Evolutionary conservation across 768 basidiomycete species (phyloP).

Genomic region (Mycena galericulata): DNA sequence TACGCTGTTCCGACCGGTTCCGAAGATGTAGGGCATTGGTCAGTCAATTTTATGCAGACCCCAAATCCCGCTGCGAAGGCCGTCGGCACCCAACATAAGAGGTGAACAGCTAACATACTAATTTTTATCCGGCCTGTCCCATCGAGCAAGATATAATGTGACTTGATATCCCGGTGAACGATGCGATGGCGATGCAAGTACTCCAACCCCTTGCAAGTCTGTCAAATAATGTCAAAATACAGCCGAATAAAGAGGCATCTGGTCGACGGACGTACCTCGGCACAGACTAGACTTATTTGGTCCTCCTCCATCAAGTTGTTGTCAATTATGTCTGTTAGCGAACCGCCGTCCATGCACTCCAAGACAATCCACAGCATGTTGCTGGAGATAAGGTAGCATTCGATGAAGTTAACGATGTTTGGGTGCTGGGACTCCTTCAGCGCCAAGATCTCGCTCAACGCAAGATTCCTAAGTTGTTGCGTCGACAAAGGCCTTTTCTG

Average conservation of each 20-base stretch:
- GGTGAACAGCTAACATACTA: slow-evolving; percentile 74
- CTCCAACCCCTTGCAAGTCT: slow-evolving; percentile 96
- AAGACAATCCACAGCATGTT: slow-evolving; percentile 97
- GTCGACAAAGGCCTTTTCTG: no score
- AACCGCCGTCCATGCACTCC: slow-evolving; percentile 99
- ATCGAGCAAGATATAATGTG: slow-evolving; percentile 94
- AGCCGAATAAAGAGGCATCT: no score
- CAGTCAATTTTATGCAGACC: slow-evolving; percentile 95
- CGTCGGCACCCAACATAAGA: background rate
- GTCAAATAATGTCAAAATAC: slow-evolving; percentile 22
- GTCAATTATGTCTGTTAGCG: slow-evolving; percentile 97
- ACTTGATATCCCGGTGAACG: slow-evolving; percentile 98
- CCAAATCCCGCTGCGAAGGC: slow-evolving; percentile 86
- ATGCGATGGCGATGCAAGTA: slow-evolving; percentile 95
- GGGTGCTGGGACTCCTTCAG: slow-evolving; percentile 99
- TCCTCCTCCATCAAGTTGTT: slow-evolving; percentile 96
- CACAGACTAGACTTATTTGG: slow-evolving; percentile 91
- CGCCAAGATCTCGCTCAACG: slow-evolving; percentile 97
- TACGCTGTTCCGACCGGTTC: slow-evolving; percentile 99
- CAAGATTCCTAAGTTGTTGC: no score
- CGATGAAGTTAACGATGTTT: slow-evolving; percentile 96
- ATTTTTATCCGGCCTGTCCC: slow-evolving; percentile 96
- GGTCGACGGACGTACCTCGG: slow-evolving; percentile 72
- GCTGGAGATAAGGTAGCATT: slow-evolving; percentile 89
- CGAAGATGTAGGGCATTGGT: slow-evolving; percentile 95